A percentile compares a stretch with the other conserved stretches of the same genome.
Evolutionary conservation across 805 yeast genomes (phyloP).

Genomic region (Cyberlindnera bimundalis): DNA sequence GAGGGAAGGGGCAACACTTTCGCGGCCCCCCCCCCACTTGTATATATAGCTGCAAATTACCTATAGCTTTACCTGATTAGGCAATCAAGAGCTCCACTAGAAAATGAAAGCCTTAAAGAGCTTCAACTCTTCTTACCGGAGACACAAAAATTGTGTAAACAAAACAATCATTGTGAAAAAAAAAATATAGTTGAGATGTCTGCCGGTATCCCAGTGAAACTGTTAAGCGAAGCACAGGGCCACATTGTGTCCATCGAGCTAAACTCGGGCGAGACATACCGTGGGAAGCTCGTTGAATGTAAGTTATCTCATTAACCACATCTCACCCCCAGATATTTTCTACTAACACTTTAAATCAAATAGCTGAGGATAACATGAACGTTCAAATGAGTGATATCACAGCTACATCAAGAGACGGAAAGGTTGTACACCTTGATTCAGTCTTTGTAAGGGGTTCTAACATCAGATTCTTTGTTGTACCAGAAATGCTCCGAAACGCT

Average conservation of each 20-base stretch:
- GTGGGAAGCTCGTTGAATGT: slow-evolving; percentile 82
- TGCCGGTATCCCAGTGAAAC: slow-evolving; percentile 78
- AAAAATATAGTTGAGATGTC: slow-evolving; percentile 19
- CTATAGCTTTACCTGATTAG: slow-evolving; percentile 9
- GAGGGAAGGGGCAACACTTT: too few relatives aligned
- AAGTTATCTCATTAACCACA: too few relatives aligned
- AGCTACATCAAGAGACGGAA: slow-evolving; percentile 74
- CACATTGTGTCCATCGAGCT: slow-evolving; percentile 82
- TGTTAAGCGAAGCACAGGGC: slow-evolving; percentile 86
- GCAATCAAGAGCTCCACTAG: too few relatives aligned
- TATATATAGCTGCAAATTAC: neutral
- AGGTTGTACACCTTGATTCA: slow-evolving; percentile 70
- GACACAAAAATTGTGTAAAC: too few relatives aligned
- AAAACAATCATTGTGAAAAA: neutral
- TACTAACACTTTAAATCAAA: too few relatives aligned
- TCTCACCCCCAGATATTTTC: too few relatives aligned
- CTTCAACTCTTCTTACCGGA: too few relatives aligned
- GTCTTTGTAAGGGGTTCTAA: slow-evolving; percentile 92
- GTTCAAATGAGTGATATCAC: slow-evolving; percentile 79
- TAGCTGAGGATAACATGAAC: slow-evolving; percentile 86
- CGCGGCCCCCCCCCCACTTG: too few relatives aligned
- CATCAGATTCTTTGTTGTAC: slow-evolving; percentile 77
- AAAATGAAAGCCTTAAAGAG: too few relatives aligned
- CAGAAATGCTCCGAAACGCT: slow-evolving; percentile 84
- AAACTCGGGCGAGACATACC: slow-evolving; percentile 77